Base-by-base conservation (phyloP, 2,329 filamentous ascomycete genomes). In the Corniculantispora saksenae region DNA sequence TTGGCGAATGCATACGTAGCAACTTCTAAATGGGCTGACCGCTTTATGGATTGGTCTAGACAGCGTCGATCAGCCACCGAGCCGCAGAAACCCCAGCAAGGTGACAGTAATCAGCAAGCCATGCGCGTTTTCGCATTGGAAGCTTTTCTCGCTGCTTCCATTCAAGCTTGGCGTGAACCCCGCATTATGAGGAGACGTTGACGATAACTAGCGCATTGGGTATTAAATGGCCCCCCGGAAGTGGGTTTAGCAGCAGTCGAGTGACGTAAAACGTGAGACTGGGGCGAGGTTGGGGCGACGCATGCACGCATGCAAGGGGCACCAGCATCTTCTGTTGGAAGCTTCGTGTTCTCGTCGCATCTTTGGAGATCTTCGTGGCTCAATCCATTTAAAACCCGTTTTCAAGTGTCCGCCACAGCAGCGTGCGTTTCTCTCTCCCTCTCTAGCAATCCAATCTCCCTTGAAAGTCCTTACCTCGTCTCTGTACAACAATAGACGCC, bases 211-310 rank as follows among this genome's bases (percentile, higher is more conserved):
- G 38, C 17, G 38, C 38, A 43, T 43, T n/a, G 27, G 10, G 15
- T 12, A 29, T 17, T 29, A 27, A 9, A 35, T 32, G 25, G 50
- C 27, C 21, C 29, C 27, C 51, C 15, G 19, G 2, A 54, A 54
- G 51, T 54, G 51, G 51, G 27, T 35, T 32, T 35, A 15, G 19
- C 1, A 17, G 7, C 27, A 19, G 27, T 15, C 27, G 1, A 13
- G 55, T 58, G 55, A 58, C 55, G 55, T 58, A 58, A 58, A 58
- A 45, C 55, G 55, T 38, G 40, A 58, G 4, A 23, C 38, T 25
- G 54, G 15, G 45, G 35, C 54, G 35, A 43, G 21, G 19, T 56
- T 21, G 53, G n/a, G 23, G 27, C 19, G n/a, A 48, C 8, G 45
- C n/a, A n/a, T n/a, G n/a, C n/a, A n/a, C n/a, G n/a, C 29, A 35